Evolutionary conservation across 1,139 yeast species (phyloP).

Genomic region (Geotrichum candidum): DNA sequence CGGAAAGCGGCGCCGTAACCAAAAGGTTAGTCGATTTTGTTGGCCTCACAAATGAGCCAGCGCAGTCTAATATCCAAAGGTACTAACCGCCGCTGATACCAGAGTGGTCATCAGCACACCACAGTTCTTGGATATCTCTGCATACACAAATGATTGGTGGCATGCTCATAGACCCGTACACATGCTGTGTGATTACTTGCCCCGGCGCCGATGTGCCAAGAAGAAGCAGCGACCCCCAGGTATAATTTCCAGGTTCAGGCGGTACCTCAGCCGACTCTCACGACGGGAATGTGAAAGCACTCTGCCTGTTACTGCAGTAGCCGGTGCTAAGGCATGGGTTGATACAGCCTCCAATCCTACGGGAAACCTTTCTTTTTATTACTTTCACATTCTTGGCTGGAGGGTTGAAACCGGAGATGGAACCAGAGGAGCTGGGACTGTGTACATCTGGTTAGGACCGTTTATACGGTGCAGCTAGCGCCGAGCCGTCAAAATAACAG

Average conservation of each 20-base stretch:
- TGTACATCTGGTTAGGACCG: neutral
- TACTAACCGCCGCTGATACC: conserved; percentile 63
- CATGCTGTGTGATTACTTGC: conserved; percentile 5
- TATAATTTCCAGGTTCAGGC: neutral
- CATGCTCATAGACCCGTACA: conserved; percentile 3
- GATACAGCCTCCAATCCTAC: neutral
- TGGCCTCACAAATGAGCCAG: conserved; percentile 54
- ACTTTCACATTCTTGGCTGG: neutral
- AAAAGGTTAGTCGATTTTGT: conserved; percentile 46
- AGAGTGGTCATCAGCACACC: conserved; percentile 65
- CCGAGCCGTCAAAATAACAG: neutral
- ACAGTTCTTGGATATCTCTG: conserved; percentile 45
- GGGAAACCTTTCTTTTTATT: neutral
- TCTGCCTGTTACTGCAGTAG: neutral
- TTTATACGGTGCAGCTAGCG: neutral
- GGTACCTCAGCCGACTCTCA: conserved; percentile 3
- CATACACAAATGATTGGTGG: conserved; percentile 6
- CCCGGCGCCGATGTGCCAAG: conserved; percentile 8
- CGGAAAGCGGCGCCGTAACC: conserved; percentile 37
- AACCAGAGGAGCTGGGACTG: neutral
- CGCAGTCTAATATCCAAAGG: conserved; percentile 46
- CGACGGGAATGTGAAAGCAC: neutral
- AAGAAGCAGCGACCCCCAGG: conserved; percentile 3
- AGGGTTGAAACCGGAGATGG: neutral
- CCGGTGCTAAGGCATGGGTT: neutral